Evolutionary conservation across 163 green algal genomes (phyloP), one percentile per base, ranked within the genome.

Genomic region (Chlamydomonas reinhardtii): DNA sequence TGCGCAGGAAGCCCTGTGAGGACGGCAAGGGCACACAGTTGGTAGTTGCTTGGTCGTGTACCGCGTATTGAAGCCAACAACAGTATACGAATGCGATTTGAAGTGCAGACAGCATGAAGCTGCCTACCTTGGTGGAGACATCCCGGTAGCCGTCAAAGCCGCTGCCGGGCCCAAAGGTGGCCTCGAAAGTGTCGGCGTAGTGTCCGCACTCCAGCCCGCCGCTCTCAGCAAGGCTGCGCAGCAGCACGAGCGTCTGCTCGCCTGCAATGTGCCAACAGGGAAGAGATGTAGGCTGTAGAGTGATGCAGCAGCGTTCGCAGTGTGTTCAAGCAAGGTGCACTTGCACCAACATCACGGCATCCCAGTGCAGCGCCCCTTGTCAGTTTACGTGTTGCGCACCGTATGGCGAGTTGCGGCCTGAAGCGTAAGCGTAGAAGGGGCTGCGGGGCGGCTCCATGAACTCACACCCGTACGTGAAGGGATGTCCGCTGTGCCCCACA

Each of bases 81-180:
- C 39, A 48, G 5, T 8, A 5, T 48, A 5, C 39, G 39, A 8
- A 48, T 48, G 39, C 8, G 39, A 8, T 48, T 8, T 8, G 8
- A 48, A 48, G 5, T 48, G 39, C 39, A 48, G 39, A 48, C 39
- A 5, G 39, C 8, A 8, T 8, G 9, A 17, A 56, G 32, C 34
- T n/a, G 0, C 16, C 12, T 37, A 82, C 87, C 83, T 91, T 91
- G 17, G 83, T 89, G 27, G 88, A 91, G n/a, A 91, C 88, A 27
- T 94, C 91, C 34, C 84, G 71, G 70, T 94, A 94, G 64, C 91
- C 91, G 22, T 93, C 82, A 75, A 93, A 94, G 65, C 79, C 89
- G 15, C 74, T 82, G 17, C 32, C 70, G 5, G 68, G 79, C 22
- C 39, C 82, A 62, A 92, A 94, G 52, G 29, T 64, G 9, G 62